A percentile compares a stretch with the other conserved stretches of the same genome.
Conservation (phyloP, 768 basidiomycete genomes). For the Mycena pura region DNA sequence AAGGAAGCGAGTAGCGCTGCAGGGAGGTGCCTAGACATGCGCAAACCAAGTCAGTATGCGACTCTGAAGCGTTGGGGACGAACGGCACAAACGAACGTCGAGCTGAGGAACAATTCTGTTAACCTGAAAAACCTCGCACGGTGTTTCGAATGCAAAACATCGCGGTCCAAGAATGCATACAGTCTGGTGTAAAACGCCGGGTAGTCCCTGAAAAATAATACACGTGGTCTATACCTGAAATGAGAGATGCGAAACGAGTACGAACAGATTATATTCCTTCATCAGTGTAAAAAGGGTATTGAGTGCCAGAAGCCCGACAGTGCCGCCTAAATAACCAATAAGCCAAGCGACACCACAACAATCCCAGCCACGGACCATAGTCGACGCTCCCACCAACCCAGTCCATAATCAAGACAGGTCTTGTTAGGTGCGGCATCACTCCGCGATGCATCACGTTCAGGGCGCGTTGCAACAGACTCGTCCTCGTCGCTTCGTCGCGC, state of each 20-base stretch:
- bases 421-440: slow-evolving; percentile 83
- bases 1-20: slow-evolving; percentile 93
- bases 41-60: not conserved
- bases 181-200: slow-evolving; percentile 93
- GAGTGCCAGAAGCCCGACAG: slow-evolving; percentile 85
- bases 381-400: slow-evolving; percentile 90
- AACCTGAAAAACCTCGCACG: slow-evolving; percentile 95
- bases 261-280: slow-evolving; percentile 91
- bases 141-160: slow-evolving; percentile 90
- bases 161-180: slow-evolving; percentile 87
- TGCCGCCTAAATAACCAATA: slow-evolving; percentile 61
- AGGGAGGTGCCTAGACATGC: slow-evolving; percentile 70
- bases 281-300: slow-evolving; percentile 93
- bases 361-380: slow-evolving; percentile 56
- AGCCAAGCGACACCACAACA: not conserved
- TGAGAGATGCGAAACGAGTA: slow-evolving; percentile 22
- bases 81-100: slow-evolving; percentile 68
- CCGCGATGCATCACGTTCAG: slow-evolving; percentile 84
- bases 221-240: not conserved
- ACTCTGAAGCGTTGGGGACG: not conserved
- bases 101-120: slow-evolving; percentile 88
- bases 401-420: slow-evolving; percentile 85
- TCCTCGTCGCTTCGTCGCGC: slow-evolving; percentile 42
- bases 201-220: slow-evolving; percentile 72
- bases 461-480: slow-evolving; percentile 56